phyloP scores from a whole-genome alignment of 2,329 filamentous ascomycete genomes.

The Paramyrothecium roridum region DNA sequence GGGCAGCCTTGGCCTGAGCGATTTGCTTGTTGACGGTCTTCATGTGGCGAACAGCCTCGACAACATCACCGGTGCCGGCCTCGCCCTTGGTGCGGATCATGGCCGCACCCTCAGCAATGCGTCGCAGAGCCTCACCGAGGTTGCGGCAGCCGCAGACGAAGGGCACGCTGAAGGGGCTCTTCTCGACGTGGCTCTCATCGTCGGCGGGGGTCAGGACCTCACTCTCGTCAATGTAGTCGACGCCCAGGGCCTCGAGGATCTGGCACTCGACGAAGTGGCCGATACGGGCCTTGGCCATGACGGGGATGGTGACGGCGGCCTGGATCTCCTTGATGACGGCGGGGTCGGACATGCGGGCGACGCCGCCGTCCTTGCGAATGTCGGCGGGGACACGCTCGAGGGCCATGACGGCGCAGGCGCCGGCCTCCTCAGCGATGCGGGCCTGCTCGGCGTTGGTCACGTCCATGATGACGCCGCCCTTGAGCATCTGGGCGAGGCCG shows the following conservation, averaged over 20 bases:
- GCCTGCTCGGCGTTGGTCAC: conserved; percentile 92
- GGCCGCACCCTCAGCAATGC: conserved; percentile 89
- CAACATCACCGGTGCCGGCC: conserved; percentile 93
- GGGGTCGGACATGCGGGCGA: conserved; percentile 95
- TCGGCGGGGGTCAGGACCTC: conserved; percentile 97
- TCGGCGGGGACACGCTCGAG: conserved; percentile 96
- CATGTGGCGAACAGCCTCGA: conserved; percentile 96
- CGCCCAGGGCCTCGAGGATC: conserved; percentile 91
- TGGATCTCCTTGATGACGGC: conserved; percentile 95
- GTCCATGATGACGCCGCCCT: conserved; percentile 99
- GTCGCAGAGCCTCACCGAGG: conserved; percentile 85
- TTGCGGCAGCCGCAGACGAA: conserved; percentile 97
- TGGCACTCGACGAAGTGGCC: conserved; percentile 98
- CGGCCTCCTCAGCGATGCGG: conserved; percentile 95
- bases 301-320: conserved; percentile 89
- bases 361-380: conserved; percentile 87
- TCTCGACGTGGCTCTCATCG: conserved; percentile 86
- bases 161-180: conserved; percentile 75
- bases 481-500: conserved; percentile 94
- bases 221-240: conserved; percentile 98
- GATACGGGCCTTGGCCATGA: conserved; percentile 98
- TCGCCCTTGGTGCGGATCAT: conserved; percentile 99
- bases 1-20: conserved; percentile 71
- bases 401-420: conserved; percentile 95
- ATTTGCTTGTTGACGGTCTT: conserved; percentile 85